Conservation (phyloP, 2,329 filamentous ascomycete genomes). For the Sclerotinia glacialis region DNA sequence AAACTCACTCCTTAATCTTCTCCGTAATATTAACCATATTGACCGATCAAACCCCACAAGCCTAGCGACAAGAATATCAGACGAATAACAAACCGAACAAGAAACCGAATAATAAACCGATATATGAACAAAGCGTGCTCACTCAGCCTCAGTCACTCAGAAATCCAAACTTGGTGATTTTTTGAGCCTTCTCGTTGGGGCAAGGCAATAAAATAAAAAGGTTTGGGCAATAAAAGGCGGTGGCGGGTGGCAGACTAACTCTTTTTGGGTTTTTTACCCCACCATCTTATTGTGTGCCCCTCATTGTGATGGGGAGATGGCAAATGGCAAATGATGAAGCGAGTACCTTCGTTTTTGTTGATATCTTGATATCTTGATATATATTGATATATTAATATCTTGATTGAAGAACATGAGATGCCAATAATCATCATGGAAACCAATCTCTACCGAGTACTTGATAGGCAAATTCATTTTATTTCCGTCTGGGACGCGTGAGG, state of each 20-base stretch:
- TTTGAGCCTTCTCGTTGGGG: too few relatives aligned
- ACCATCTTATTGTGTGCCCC: too few relatives aligned
- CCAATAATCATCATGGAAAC: too few relatives aligned
- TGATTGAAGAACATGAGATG: neutral
- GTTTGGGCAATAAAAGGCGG: slow-evolving; percentile 1
- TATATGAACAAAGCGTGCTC: neutral
- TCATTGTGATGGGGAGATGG: too few relatives aligned
- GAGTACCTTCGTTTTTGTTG: too few relatives aligned
- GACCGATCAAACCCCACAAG: too few relatives aligned
- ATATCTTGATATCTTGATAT: neutral
- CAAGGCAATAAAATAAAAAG: too few relatives aligned
- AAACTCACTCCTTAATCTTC: slow-evolving; percentile 93
- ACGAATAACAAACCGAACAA: too few relatives aligned
- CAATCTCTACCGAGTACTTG: neutral
- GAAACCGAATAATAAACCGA: too few relatives aligned
- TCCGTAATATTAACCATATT: slow-evolving; percentile 99
- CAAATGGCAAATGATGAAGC: too few relatives aligned
- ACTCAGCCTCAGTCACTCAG: neutral
- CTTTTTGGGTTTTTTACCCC: neutral
- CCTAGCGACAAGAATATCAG: too few relatives aligned
- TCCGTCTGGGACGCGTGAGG: neutral
- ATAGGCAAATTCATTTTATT: neutral
- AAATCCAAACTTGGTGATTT: slow-evolving; percentile 13
- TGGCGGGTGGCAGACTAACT: neutral
- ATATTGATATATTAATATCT: neutral